A percentile compares a stretch with the other conserved stretches of the same genome.
These are phyloP conservation scores for Dothistroma pini DNA, from an alignment of 2,329 filamentous ascomycete genomes.

Conservation along the genomic window DNA sequence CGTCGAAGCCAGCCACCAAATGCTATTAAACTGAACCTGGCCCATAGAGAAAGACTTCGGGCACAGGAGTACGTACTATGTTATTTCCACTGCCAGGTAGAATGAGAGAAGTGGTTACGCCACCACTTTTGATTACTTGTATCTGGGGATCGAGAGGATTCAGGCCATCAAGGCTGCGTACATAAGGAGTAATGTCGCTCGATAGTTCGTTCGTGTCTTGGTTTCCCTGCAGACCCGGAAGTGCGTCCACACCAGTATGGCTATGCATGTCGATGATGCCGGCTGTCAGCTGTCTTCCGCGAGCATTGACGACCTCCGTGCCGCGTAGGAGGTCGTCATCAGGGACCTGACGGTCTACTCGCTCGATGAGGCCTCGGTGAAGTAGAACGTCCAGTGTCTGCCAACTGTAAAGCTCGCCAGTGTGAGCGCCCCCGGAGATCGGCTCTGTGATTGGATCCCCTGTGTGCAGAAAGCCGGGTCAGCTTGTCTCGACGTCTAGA, in stretches of 20 bases:
- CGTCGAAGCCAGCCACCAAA: too few relatives aligned
- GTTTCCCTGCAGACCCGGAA: constrained; percentile 55
- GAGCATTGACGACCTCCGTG: constrained; percentile 54
- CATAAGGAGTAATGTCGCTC: constrained; percentile 63
- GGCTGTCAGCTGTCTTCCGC: constrained; percentile 59
- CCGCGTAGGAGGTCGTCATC: constrained; percentile 45
- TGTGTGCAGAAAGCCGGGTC: background rate
- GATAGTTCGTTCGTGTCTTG: constrained; percentile 63
- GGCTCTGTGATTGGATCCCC: constrained; percentile 55
- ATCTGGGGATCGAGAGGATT: constrained; percentile 63
- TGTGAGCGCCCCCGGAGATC: constrained; percentile 52
- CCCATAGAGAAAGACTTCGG: background rate
- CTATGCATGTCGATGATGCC: constrained; percentile 72
- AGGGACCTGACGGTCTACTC: constrained; percentile 48
- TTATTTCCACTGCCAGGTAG: constrained; percentile 67
- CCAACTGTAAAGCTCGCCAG: constrained; percentile 61
- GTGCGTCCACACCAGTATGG: constrained; percentile 58
- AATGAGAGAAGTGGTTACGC: constrained; percentile 66
- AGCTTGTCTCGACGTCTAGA: background rate
- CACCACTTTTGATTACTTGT: constrained; percentile 66
- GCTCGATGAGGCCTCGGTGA: constrained; percentile 58
- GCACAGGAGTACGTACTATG: constrained; percentile 39
- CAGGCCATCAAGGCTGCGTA: constrained; percentile 63
- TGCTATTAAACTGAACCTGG: background rate
- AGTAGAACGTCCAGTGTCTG: constrained; percentile 57